Evolutionary conservation across 176 grass and related monocot genomes (phyloP), one percentile per base, ranked within the genome.

Genomic region (Ananas comosus): DNA sequence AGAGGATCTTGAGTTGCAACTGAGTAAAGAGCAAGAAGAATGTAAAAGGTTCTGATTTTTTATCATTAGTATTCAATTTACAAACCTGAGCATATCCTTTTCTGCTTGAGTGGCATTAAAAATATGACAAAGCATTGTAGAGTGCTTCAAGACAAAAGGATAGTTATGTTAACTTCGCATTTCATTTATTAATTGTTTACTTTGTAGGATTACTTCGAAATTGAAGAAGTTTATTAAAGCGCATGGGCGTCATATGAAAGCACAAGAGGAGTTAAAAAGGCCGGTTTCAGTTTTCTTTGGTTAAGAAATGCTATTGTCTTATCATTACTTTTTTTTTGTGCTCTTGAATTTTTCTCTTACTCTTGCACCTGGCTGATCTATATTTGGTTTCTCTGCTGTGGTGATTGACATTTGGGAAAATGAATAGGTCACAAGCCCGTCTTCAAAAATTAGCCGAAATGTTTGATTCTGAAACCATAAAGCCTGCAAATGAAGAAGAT

Each of bases 181-280:
- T 10, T 14, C 57, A 12, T 21, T 12, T 61, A 16, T 65, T 10
- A 9, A 6, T 17, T 77, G 11, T 23, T 79, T 68, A 61, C 1
- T 5, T 13, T 84, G 48, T 74, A 95, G 91, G 84, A 87, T 90
- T 76, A 57, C 77, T 71, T 87, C 81, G 73, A 95, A 90, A 84
- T 71, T 83, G 49, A 90, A 78, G 73, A 95, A 90, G 69, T 80
- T 95, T 25, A 57, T 82, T 70, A 90, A 83, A 90, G 87, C 87
- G 82, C 84, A 95, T 73, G 73, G 68, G 22, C 81, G 79, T 56
- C 83, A 87, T 66, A 53, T 87, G 21, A 95, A 90, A 80, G 87
- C 87, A 54, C 79, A 80, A n/a, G 87, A 87, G 4, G 87, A 87
- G 70, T 82, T 87, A 70, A 95, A 90, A 81, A 90, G 91, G 91